Evolutionary conservation across 2,329 filamentous ascomycete genomes (phyloP), one percentile per base, ranked within the genome.

Genomic region (Phyllosticta capitalensis): DNA sequence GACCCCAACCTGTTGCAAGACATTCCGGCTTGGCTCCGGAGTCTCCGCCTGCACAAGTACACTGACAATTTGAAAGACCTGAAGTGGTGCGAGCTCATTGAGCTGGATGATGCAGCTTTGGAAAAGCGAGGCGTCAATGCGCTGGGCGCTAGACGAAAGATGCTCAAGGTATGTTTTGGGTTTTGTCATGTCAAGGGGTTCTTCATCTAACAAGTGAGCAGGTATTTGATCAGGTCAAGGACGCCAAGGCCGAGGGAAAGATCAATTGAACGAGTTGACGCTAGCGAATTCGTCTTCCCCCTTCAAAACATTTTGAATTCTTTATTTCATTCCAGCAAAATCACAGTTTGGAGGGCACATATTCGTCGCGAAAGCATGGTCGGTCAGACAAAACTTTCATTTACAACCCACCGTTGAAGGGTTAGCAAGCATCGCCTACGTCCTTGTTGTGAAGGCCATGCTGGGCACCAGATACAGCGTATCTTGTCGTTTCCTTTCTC

Each of bases 21-120:
- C 70, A 96, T 99, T 66, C 92, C 94, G 58, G 88, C 86, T 72
- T 99, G 94, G 94, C 83, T 99, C 68, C 86, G 94, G 71, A 96
- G 91, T 73, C 81, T 97, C 71, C 86, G 94, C 62, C 81, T 99
- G 68, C 94, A 99, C 81, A 99, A 99, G 79, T 99, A 99, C 76
- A 99, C 94, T 9, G 94, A 99, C 66, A 95, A 97, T 67, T 78
- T 99, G 64, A 99, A 97, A 77, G 92, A 97, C 69, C 84, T 97
- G 80, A 91, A 94, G 69, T 99, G 94, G 94, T 89, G 87, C 26
- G 94, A 99, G 58, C 77, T 99, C 66, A 79, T 99, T 62, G 89
- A 94, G 73, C 79, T 99, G 66, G 90, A 96, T 68, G 94, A 99
- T 66, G 92, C 92, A 70, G 92, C 90, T 54, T 79, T 99, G 64